Evolutionary conservation across 2,329 filamentous ascomycete species (phyloP), one percentile per base, ranked within the genome.

Genomic region (Fusarium lateritium): DNA sequence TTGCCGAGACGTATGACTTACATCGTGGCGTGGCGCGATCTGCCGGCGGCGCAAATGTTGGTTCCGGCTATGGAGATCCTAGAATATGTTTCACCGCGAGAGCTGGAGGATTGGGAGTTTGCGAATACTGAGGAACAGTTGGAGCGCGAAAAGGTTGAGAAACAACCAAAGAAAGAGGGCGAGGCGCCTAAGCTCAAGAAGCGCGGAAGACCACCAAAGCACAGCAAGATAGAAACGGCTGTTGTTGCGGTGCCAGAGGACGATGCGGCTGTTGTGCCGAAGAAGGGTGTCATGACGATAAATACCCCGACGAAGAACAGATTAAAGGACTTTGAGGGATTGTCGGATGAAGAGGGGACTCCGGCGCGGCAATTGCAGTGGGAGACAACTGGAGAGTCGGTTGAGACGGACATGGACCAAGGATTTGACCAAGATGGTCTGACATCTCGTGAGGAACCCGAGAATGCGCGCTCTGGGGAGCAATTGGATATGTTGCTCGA

Each of bases 91-190:
- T 89, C 88, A 0, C 84, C 85, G 3, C 78, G 80, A 13, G 82
- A 81, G 11, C 70, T 89, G 5, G 89, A 91, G 73, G 81, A 87
- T 0, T 91, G 84, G 80, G 88, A 89, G 65, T 83, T 81, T 54
- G 74, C 79, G 2, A 76, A 79, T 3, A 76, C 80, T 15, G 81
- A 82, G 50, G 77, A 83, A 22, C 78, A 82, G 57, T 75, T 81
- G 21, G 83, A 85, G n/a, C 73, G 79, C 45, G 79, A 82, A 39
- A 78, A 79, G 31, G 62, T 68, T 10, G 71, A 73, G 22, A 57
- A 74, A 21, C 75, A 70, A 24, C 54, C 75, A 34, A 74, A 77
- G 17, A 73, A 73, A 44, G 60, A 73, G 44, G 54, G 65, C 5
- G 57, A 60, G 24, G 50, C 56, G 10, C 19, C 49, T 0, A 67